A percentile compares a stretch with the other conserved stretches of the same genome.
These are phyloP conservation scores for Trypanosoma grayi DNA, from an alignment of 208 protist genomes.

Conservation along the genomic window DNA sequence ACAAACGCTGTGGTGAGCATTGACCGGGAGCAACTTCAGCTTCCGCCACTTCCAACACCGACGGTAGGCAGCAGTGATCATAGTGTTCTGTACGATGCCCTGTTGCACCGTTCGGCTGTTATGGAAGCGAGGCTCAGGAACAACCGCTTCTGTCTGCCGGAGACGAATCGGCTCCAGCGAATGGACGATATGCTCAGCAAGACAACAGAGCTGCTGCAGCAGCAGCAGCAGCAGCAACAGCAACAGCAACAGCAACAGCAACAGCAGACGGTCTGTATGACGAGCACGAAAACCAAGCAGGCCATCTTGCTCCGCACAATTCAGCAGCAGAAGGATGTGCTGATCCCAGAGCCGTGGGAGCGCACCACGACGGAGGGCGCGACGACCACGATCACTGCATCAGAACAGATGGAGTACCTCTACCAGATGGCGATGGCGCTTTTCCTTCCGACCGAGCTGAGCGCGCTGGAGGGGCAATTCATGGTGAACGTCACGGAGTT, in stretches of 20 bases:
- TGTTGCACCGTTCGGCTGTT: constrained; percentile 19
- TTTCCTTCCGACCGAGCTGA: constrained; percentile 50
- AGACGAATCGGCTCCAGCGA: constrained; percentile 4
- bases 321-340: constrained; percentile 34
- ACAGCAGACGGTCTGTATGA: background rate
- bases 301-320: constrained; percentile 18
- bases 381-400: background rate
- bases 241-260: too few species aligned
- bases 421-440: constrained; percentile 32
- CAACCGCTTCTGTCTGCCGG: constrained; percentile 14
- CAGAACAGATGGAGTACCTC: constrained; percentile 17
- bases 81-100: constrained; percentile 41
- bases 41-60: constrained; percentile 9
- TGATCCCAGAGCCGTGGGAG: constrained; percentile 67
- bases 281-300: background rate
- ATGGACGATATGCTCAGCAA: constrained; percentile 8
- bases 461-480: constrained; percentile 51
- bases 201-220: background rate
- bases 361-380: background rate
- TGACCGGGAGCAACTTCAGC: background rate
- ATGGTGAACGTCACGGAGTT: constrained; percentile 9
- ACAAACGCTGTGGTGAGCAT: background rate
- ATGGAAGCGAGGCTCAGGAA: constrained; percentile 24
- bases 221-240: too few species aligned
- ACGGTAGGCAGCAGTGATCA: constrained; percentile 15